Evolutionary conservation across 345 rosid species (phyloP), one percentile per base, ranked within the genome.

Genomic region (Clarkia xantiana): DNA sequence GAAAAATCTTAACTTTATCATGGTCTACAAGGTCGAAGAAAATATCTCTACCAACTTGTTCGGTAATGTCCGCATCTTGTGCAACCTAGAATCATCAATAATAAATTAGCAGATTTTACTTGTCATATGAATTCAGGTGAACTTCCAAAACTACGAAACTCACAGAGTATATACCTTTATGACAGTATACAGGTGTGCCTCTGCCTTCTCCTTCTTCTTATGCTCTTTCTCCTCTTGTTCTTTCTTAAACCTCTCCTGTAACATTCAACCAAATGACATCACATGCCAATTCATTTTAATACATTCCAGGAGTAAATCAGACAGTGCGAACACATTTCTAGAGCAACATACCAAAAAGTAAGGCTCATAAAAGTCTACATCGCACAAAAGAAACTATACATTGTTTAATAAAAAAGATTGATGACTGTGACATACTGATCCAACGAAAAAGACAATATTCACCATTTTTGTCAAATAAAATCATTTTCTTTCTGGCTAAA

Each of bases 1-100:
- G 94, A 57, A 91, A 91, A 64, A 80, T 80, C 50, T 71, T 81
- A 29, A 91, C 95, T 76, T 86, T 91, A 65, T 86, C 95, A 66
- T 84, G 98, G 68, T 84, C 90, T 56, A 91, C 94, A 56, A 91
- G 96, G 63, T 86, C 98, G 76, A 86, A 91, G 68, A 72, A 84
- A 58, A 81, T 74, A 71, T 84, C 96, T 68, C 67, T 80, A 47
- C 98, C 98, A 69, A 91, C 81, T 60, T 91, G 98, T 55, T 75
- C 89, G 29, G 56, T 60, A 44, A 91, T 79, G 69, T 91, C 95
- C 61, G 71, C 81, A 78, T 84, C 94, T 51, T 90, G 76, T 34
- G 98, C 94, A 60, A 91, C 95, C 98, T 91, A 58, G 47, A 44
- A 42, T 47, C 46, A 59, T n/a, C n/a, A n/a, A n/a, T n/a, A n/a